A percentile compares a stretch with the other conserved stretches of the same genome.
Conservation (phyloP, 768 basidiomycete species). For the Pleurotus ostreatus region DNA sequence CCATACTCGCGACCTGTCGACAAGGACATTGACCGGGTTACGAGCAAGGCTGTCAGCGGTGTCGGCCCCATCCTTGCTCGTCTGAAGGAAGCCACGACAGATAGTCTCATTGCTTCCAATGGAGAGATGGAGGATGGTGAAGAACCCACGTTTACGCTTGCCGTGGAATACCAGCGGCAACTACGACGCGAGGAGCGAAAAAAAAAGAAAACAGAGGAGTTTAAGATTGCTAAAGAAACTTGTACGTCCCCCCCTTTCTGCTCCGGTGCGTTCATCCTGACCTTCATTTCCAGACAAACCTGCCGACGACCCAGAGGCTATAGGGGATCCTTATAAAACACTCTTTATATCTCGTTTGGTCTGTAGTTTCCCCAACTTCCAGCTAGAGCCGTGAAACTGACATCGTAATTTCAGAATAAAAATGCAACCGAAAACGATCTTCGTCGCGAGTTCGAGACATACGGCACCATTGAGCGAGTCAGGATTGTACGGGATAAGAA, state of each 20-base stretch:
- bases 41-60: slow-evolving; percentile 64
- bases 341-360: slow-evolving; percentile 94
- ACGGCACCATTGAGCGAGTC: slow-evolving; percentile 92
- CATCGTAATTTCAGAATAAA: slow-evolving; percentile 62
- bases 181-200: slow-evolving; percentile 75
- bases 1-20: slow-evolving; percentile 85
- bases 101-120: slow-evolving; percentile 48
- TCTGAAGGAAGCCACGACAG: slow-evolving; percentile 76
- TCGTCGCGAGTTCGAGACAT: slow-evolving; percentile 91
- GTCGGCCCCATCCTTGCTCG: slow-evolving; percentile 72
- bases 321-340: slow-evolving; percentile 98
- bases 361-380: slow-evolving; percentile 13
- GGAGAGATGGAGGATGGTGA: slow-evolving; percentile 83
- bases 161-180: slow-evolving; percentile 79
- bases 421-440: slow-evolving; percentile 88
- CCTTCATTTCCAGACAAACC: slow-evolving; percentile 70
- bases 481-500: slow-evolving; percentile 92
- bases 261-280: slow-evolving; percentile 6
- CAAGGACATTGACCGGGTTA: slow-evolving; percentile 74
- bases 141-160: slow-evolving; percentile 74
- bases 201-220: slow-evolving; percentile 71
- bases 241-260: slow-evolving; percentile 51
- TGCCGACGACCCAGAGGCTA: slow-evolving; percentile 82
- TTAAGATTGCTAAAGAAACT: slow-evolving; percentile 76
- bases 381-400: slow-evolving; percentile 12